Percentiles rank a stretch among this genome's conserved stretches.
Conservation (phyloP, 2,329 filamentous ascomycete species). For the Truncatella angustata region DNA sequence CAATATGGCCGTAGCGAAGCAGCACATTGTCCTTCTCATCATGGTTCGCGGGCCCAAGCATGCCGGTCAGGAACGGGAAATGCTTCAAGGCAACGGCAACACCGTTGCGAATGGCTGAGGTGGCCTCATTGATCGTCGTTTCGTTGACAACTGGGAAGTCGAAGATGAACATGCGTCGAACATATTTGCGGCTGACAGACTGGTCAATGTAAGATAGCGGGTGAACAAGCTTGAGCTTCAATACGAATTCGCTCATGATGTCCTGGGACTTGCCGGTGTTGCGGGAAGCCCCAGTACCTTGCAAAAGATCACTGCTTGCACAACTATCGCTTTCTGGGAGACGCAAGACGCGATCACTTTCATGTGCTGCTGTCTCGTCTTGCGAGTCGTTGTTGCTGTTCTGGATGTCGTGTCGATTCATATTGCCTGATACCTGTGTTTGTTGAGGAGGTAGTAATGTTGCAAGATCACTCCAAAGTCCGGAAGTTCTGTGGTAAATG, state of each 20-base stretch:
- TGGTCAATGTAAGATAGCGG: constrained; percentile 4
- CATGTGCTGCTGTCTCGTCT: too few species aligned
- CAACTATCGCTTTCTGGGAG: too few species aligned
- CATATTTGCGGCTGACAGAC: constrained; percentile 10
- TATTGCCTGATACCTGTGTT: too few species aligned
- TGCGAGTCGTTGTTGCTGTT: too few species aligned
- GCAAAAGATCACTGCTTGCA: too few species aligned
- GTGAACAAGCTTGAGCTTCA: background rate
- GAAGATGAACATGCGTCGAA: constrained; percentile 17
- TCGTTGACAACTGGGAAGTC: constrained; percentile 12
- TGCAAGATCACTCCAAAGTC: too few species aligned
- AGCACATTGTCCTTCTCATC: background rate
- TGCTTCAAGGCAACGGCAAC: constrained; percentile 6
- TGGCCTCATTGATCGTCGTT: background rate
- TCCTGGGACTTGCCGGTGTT: background rate
- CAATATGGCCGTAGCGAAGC: constrained; percentile 12
- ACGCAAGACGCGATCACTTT: too few species aligned
- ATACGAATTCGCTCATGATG: background rate
- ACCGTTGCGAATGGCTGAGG: constrained; percentile 2
- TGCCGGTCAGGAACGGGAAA: constrained; percentile 15
- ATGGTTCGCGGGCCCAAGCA: constrained; percentile 6
- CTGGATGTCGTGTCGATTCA: too few species aligned
- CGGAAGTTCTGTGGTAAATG: too few species aligned
- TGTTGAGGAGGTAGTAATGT: too few species aligned
- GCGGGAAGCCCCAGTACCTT: too few species aligned